Evolutionary conservation across 495 filamentous ascomycete genomes (phyloP).

Genomic region (Niebla homalea): DNA sequence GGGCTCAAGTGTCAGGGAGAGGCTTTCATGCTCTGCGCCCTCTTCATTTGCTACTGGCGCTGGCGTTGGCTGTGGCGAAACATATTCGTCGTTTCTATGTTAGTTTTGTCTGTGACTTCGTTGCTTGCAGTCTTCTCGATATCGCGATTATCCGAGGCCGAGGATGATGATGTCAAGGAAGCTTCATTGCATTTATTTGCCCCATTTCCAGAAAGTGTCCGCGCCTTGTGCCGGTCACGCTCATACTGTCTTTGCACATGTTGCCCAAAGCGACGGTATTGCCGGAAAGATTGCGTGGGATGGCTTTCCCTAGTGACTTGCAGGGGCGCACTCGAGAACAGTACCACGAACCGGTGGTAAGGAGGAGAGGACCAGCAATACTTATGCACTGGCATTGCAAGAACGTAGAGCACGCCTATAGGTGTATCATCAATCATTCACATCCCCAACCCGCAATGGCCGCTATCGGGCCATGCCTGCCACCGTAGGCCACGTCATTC

Average conservation of each 20-base stretch:
- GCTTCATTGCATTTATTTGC: background rate
- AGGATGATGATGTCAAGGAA: background rate
- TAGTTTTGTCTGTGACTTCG: background rate
- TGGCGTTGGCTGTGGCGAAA: too few species aligned
- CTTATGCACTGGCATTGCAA: too few species aligned
- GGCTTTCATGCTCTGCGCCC: slow-evolving; percentile 3
- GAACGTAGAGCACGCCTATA: too few species aligned
- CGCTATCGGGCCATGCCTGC: too few species aligned
- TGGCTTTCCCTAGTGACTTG: too few species aligned
- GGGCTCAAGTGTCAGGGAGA: slow-evolving; percentile 6
- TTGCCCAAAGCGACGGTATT: slow-evolving; percentile 28
- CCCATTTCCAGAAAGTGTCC: background rate
- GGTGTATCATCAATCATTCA: too few species aligned
- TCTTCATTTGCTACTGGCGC: background rate
- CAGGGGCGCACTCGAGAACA: too few species aligned
- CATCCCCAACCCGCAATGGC: too few species aligned
- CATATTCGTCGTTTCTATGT: background rate
- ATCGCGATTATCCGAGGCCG: background rate
- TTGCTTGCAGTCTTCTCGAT: background rate
- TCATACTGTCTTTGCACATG: slow-evolving; percentile 22
- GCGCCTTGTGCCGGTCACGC: slow-evolving; percentile 10
- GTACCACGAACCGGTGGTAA: too few species aligned
- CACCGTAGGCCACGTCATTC: too few species aligned
- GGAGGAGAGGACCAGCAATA: too few species aligned
- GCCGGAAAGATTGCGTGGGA: slow-evolving; percentile 26